Conservation (phyloP, 768 basidiomycete genomes). For the Russula ochroleuca region DNA sequence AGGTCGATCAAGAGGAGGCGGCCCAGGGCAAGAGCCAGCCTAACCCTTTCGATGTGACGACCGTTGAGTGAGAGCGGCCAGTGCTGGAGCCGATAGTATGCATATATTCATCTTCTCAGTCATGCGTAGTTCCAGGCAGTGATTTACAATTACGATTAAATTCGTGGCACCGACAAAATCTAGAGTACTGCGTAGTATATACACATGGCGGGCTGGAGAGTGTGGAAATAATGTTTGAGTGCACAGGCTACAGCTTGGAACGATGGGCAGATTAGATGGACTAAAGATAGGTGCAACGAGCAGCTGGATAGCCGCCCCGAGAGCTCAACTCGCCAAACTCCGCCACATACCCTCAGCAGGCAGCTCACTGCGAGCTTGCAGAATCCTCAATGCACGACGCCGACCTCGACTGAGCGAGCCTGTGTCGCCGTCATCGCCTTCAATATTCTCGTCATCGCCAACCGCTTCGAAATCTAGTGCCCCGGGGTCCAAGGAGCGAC, state of each 20-base stretch:
- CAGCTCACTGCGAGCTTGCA: constrained; percentile 62
- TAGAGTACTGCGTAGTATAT: constrained; percentile 18
- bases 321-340: constrained; percentile 51
- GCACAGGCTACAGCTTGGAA: constrained; percentile 12
- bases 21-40: not conserved
- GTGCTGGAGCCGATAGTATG: not conserved
- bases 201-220: constrained; percentile 7
- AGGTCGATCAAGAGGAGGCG: constrained; percentile 9
- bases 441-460: constrained; percentile 43
- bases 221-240: constrained; percentile 1
- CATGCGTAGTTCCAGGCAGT: constrained; percentile 19
- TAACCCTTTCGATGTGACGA: constrained; percentile 24
- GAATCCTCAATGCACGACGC: constrained; percentile 59
- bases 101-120: not conserved
- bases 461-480: constrained; percentile 55
- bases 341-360: constrained; percentile 79
- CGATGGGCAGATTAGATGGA: constrained; percentile 33
- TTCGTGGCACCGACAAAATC: constrained; percentile 16
- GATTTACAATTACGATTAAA: constrained; percentile 10
- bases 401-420: constrained; percentile 46
- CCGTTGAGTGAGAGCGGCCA: constrained; percentile 15
- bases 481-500: constrained; percentile 63
- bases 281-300: constrained; percentile 23
- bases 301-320: constrained; percentile 3
- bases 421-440: constrained; percentile 31